Percentiles rank a stretch among this genome's conserved stretches.
Conservation (phyloP, 768 basidiomycete genomes). For the Sarcodon aspratus region DNA sequence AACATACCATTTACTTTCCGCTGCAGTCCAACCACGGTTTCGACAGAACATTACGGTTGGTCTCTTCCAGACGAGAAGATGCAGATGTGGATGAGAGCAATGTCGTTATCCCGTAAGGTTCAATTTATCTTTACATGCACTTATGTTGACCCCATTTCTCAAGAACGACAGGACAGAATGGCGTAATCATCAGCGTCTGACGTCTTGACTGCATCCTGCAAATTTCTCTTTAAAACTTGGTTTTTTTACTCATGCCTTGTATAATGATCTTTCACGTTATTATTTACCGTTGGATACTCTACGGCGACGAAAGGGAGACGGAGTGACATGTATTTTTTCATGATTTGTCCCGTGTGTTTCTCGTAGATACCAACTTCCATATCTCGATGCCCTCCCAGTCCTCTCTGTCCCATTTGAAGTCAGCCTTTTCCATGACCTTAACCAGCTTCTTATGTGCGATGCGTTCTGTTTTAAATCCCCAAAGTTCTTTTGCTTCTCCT, state of each 20-base stretch:
- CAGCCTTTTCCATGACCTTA: constrained; percentile 48
- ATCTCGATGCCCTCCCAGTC: constrained; percentile 82
- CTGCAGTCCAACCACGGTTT: constrained; percentile 64
- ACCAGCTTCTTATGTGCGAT: constrained; percentile 47
- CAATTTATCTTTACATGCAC: neutral
- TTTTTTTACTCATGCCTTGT: neutral
- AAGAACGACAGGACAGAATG: neutral
- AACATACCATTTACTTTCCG: neutral
- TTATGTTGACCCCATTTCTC: neutral
- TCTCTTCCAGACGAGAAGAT: constrained; percentile 46
- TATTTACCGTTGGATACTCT: too few species aligned
- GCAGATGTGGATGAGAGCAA: constrained; percentile 15
- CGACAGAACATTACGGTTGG: constrained; percentile 51
- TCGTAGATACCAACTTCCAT: constrained; percentile 35
- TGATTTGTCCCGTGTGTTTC: too few species aligned
- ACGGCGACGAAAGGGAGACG: too few species aligned
- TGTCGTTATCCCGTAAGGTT: constrained; percentile 4
- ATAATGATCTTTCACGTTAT: neutral
- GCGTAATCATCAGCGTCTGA: too few species aligned
- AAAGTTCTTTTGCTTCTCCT: constrained; percentile 36
- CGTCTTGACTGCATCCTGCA: too few species aligned
- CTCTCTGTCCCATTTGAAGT: constrained; percentile 45
- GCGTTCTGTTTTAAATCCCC: constrained; percentile 47
- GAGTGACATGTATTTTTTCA: too few species aligned
- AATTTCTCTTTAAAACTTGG: neutral